phyloP scores from a whole-genome alignment of 2,329 filamentous ascomycete species.

The Furcasterigmium sp. region DNA sequence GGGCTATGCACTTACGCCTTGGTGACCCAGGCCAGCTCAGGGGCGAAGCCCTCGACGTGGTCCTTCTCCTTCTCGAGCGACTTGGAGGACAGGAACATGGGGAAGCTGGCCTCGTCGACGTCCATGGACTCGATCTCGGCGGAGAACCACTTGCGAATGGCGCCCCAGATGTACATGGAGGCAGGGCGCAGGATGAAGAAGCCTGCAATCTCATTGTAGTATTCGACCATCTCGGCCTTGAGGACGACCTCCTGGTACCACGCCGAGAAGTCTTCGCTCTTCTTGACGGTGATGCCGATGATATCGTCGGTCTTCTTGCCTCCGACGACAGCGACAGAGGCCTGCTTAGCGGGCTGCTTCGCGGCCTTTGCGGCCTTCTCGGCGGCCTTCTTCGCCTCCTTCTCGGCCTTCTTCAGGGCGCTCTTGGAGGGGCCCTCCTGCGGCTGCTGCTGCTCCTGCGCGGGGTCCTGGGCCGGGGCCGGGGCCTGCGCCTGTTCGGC shows the following conservation, averaged over 20 bases:
- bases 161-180: slow-evolving; percentile 63
- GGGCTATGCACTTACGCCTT: slow-evolving; percentile 54
- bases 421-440: slow-evolving; percentile 49
- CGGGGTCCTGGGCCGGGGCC: slow-evolving; percentile 23
- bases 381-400: slow-evolving; percentile 62
- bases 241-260: slow-evolving; percentile 98
- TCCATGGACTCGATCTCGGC: slow-evolving; percentile 81
- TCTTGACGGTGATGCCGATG: slow-evolving; percentile 83
- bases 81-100: slow-evolving; percentile 89
- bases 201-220: slow-evolving; percentile 89
- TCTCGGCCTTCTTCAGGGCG: slow-evolving; percentile 35
- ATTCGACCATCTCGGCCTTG: slow-evolving; percentile 96
- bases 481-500: slow-evolving; percentile 7
- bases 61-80: slow-evolving; percentile 87
- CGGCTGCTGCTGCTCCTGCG: slow-evolving; percentile 5
- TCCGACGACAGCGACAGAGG: slow-evolving; percentile 43
- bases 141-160: slow-evolving; percentile 63
- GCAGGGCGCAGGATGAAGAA: slow-evolving; percentile 86
- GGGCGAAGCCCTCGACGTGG: slow-evolving; percentile 97
- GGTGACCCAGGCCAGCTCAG: slow-evolving; percentile 85
- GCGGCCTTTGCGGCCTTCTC: slow-evolving; percentile 57
- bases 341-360: slow-evolving; percentile 55
- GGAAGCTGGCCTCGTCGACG: slow-evolving; percentile 94
- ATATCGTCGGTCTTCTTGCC: slow-evolving; percentile 60
- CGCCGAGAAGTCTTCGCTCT: slow-evolving; percentile 80